Evolutionary conservation across 192 early-diverging fungal genomes (phyloP).

Genomic region (Coemansia sp.): DNA sequence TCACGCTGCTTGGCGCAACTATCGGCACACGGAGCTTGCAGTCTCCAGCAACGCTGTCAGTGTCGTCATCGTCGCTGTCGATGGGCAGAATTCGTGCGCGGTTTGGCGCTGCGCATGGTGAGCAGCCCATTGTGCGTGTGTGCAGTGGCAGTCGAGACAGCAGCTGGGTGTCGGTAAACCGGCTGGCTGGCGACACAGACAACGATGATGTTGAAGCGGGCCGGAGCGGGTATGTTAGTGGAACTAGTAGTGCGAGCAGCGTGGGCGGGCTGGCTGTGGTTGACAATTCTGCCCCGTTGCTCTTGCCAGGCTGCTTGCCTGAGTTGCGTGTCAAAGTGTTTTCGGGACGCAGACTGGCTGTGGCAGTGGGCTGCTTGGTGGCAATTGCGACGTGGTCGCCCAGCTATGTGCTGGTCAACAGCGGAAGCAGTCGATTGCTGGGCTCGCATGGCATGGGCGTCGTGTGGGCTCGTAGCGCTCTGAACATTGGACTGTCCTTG

Average conservation of each 20-base stretch:
- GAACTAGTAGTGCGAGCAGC: constrained; percentile 11
- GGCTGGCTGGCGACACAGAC: background rate
- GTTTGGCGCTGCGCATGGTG: background rate
- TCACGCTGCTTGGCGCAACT: background rate
- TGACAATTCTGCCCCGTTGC: background rate
- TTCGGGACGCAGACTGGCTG: constrained; percentile 3
- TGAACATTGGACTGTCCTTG: constrained; percentile 13
- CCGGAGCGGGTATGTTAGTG: constrained; percentile 8
- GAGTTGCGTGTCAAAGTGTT: background rate
- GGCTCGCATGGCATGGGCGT: background rate
- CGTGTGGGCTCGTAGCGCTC: background rate
- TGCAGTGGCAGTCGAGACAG: constrained; percentile 3
- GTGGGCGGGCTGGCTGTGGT: background rate
- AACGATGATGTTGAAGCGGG: background rate
- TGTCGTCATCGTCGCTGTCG: background rate
- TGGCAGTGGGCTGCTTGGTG: background rate
- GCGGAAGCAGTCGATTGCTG: background rate
- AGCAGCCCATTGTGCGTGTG: background rate
- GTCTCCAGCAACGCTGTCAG: background rate
- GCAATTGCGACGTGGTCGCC: constrained; percentile 30
- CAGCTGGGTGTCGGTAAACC: background rate
- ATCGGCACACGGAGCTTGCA: background rate
- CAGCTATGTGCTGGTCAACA: constrained; percentile 9
- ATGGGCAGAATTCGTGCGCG: background rate
- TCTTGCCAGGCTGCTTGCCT: background rate